phyloP scores from a whole-genome alignment of 108 stramenopile species.

The Nannochloropsis granulata region DNA sequence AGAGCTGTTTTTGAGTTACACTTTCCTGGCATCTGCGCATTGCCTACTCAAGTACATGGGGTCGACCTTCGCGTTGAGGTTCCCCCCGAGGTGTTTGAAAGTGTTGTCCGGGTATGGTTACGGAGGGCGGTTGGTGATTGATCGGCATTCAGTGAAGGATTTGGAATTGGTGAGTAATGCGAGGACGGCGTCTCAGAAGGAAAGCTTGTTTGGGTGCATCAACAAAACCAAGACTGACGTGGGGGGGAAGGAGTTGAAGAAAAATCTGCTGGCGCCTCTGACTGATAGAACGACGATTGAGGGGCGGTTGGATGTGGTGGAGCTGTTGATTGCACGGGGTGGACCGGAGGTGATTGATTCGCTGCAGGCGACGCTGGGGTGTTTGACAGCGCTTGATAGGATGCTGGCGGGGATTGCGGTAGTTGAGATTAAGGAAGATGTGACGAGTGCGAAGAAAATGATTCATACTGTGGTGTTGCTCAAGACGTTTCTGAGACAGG shows the following conservation, averaged over 20 bases:
- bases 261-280: conserved; percentile 24
- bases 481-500: not conserved
- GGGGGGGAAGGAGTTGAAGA: conserved; percentile 26
- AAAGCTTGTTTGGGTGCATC: conserved; percentile 30
- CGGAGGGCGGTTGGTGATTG: conserved; percentile 27
- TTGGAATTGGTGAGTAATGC: conserved; percentile 30
- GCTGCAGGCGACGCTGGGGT: not conserved
- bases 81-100: not conserved
- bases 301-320: conserved; percentile 24
- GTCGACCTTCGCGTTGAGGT: conserved; percentile 7
- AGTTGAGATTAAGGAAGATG: not conserved
- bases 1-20: conserved; percentile 14
- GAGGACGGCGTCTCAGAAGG: conserved; percentile 20
- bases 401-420: conserved; percentile 30
- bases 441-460: not conserved
- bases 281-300: conserved; percentile 25
- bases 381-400: conserved; percentile 29
- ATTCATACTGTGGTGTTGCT: conserved; percentile 15
- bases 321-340: conserved; percentile 11
- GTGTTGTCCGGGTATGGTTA: conserved; percentile 9
- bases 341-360: not conserved
- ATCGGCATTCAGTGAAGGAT: conserved; percentile 25
- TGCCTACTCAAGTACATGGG: conserved; percentile 21
- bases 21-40: conserved; percentile 7
- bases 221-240: conserved; percentile 37